Conservation (phyloP, 192 early-diverging fungal genomes). For the Anaeromyces robustus region DNA sequence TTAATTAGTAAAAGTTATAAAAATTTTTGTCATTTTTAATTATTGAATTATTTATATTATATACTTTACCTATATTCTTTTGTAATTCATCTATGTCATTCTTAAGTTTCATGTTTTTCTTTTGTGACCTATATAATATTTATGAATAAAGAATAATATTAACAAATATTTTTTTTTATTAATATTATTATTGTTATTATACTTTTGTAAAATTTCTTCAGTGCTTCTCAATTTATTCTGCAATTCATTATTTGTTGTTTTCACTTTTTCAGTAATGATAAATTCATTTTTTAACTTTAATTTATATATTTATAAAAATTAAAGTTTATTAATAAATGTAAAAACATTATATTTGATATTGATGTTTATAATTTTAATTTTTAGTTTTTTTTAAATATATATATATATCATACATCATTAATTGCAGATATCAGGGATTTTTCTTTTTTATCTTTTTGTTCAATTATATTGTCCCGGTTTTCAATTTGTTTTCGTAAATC, state of each 20-base stretch:
- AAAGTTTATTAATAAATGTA: no score
- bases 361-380: no score
- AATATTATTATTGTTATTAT: neutral
- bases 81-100: neutral
- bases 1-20: no score
- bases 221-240: neutral
- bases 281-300: neutral
- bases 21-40: no score
- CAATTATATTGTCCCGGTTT: neutral
- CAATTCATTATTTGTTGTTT: neutral
- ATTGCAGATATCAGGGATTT: neutral
- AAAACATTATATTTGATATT: no score
- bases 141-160: no score
- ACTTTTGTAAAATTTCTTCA: neutral
- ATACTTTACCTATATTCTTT: neutral
- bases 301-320: neutral
- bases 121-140: neutral
- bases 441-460: neutral
- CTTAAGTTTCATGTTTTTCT: neutral
- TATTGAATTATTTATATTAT: no score
- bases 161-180: no score
- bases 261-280: neutral
- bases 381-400: no score
- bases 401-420: neutral
- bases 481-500: neutral